Base-by-base conservation (phyloP, 2,329 filamentous ascomycete genomes). In the Phyllosticta citribraziliensis region DNA sequence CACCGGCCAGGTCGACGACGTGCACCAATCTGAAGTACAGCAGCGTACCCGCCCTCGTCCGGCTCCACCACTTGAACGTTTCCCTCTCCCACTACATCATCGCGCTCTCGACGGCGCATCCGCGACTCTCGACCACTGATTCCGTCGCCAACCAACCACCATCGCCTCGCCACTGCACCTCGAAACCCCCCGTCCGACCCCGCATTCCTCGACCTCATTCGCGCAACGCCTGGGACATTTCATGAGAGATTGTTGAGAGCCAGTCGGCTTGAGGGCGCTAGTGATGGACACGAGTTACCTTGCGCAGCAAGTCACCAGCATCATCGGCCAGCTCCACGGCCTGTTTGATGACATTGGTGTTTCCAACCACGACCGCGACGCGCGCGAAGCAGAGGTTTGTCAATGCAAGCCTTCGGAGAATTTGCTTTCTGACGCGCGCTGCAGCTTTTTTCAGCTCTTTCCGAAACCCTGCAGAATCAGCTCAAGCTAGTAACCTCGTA, bases 311-410 rank as follows among this genome's bases (percentile, higher is more conserved):
- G 90, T 99, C 77, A 94, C 91, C 67, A 91, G 84, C 70, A 97
- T 96, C 72, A 91, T 97, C 73, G 85, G 85, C 74, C 91, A 97
- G 76, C 83, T 99, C 64, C 93, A 97, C 76, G 89, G 88, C 66
- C 84, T 97, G 62, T 99, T 97, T 71, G 94, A 99, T 74, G 93
- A 99, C 73, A 99, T 99, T 70, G 94, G 94, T 63, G 89, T 99
- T n/a, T 85, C 93, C 27, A 85, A 80, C 70, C 91, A 96, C 85
- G 94, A 97, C 75, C 88, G 94, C 70, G 91, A 97, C 72, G 82
- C 84, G 56, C 84, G 94, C 69, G 93, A 97, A 73, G 84, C 89
- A 72, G 91, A 97, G 85, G 92, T 95, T 79, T 70, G 82, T 69
- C 57, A 63, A 59, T 27, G 22, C 51, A 24, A 17, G 14, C 35